phyloP scores from a whole-genome alignment of 352 stramenopile species.

The Globisporangium paddicum region DNA sequence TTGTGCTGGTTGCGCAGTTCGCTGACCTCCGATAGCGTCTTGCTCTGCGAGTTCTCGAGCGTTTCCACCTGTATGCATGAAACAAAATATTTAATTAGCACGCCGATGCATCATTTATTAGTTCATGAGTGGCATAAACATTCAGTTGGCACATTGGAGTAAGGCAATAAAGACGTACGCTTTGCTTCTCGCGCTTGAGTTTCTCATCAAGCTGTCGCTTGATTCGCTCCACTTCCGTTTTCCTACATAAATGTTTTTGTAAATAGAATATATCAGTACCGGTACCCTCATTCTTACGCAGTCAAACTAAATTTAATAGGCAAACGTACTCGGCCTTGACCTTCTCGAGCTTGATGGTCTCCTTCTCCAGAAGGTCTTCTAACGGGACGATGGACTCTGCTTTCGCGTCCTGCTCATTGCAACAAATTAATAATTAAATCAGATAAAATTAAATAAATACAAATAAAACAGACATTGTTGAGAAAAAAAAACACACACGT shows the following conservation, averaged over 20 bases:
- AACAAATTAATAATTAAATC: too few species aligned
- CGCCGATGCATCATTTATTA: too few species aligned
- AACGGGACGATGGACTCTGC: constrained; percentile 58
- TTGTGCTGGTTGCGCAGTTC: constrained; percentile 74
- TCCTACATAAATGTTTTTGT: too few species aligned
- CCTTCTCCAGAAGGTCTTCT: constrained; percentile 60
- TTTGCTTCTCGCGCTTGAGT: constrained; percentile 61
- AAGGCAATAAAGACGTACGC: constrained; percentile 10
- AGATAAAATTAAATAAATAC: too few species aligned
- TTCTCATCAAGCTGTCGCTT: constrained; percentile 59
- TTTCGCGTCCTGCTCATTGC: constrained; percentile 46
- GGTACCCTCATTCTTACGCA: too few species aligned
- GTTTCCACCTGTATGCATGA: constrained; percentile 43
- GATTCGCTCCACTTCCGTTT: constrained; percentile 34
- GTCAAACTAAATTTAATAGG: too few species aligned
- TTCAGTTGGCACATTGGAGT: too few species aligned
- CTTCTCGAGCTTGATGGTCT: constrained; percentile 57
- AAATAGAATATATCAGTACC: too few species aligned
- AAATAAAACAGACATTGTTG: too few species aligned
- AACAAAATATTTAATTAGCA: neutral
- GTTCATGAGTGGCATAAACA: too few species aligned
- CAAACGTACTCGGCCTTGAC: constrained; percentile 50
- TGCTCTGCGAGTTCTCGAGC: constrained; percentile 54
- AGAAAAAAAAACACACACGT: constrained; percentile 3
- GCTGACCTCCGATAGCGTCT: constrained; percentile 66